Conservation (phyloP, 202 grass and related monocot genomes). For the Musa balbisiana region DNA sequence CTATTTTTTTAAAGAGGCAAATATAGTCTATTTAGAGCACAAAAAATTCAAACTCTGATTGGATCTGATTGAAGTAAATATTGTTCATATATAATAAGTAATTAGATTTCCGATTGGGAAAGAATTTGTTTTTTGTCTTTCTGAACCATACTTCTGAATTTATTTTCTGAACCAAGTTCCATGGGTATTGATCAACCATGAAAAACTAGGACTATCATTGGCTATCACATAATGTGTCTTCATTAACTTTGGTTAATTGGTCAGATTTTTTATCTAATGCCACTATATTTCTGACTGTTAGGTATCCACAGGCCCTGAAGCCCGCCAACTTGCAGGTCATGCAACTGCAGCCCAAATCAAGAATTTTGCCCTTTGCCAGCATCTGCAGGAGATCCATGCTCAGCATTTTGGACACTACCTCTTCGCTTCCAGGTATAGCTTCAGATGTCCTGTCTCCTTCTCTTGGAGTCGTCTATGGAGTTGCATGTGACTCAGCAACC, state of each 20-base stretch:
- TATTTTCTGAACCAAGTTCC: too few species aligned
- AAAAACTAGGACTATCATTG: too few species aligned
- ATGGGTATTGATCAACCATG: too few species aligned
- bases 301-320: slow-evolving; percentile 91
- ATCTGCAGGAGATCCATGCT: slow-evolving; percentile 87
- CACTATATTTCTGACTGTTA: slow-evolving; percentile 18
- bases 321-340: slow-evolving; percentile 63
- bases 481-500: slow-evolving; percentile 79
- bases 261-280: not conserved
- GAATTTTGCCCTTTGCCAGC: slow-evolving; percentile 86
- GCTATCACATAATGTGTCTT: too few species aligned
- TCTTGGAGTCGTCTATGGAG: slow-evolving; percentile 60
- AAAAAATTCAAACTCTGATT: too few species aligned
- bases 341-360: slow-evolving; percentile 77
- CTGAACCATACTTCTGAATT: too few species aligned
- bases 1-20: too few species aligned
- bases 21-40: too few species aligned
- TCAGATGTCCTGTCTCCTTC: slow-evolving; percentile 67
- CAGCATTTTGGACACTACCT: slow-evolving; percentile 52
- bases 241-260: not conserved
- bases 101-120: too few species aligned
- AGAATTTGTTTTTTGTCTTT: too few species aligned
- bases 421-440: slow-evolving; percentile 56
- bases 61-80: too few species aligned
- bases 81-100: too few species aligned